Conservation (phyloP, 192 early-diverging fungal species). For the Spinellus fusiger region DNA sequence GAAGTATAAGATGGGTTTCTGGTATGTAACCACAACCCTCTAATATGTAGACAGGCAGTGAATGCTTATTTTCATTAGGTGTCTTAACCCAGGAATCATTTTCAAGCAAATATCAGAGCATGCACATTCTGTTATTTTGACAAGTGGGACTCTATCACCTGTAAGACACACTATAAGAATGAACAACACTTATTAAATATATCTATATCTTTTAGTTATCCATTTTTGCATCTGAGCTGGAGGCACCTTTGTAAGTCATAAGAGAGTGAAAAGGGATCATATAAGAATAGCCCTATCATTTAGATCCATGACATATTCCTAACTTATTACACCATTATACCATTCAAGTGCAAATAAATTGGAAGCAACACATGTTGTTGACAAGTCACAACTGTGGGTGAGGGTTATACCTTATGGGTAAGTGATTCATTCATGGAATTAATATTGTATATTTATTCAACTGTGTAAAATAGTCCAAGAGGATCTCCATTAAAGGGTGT, state of each 20-base stretch:
- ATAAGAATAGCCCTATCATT: slow-evolving; percentile 3
- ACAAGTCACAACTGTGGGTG: slow-evolving; percentile 49
- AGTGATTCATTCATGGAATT: background rate
- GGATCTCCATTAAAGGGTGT: slow-evolving; percentile 35
- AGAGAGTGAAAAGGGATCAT: background rate
- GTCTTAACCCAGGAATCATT: slow-evolving; percentile 38
- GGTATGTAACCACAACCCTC: slow-evolving; percentile 1
- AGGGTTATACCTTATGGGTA: slow-evolving; percentile 45
- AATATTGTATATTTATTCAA: background rate
- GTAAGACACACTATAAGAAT: slow-evolving; percentile 26
- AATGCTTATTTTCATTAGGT: slow-evolving; percentile 11
- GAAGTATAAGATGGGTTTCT: slow-evolving; percentile 14
- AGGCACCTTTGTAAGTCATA: slow-evolving; percentile 36
- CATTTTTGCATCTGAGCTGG: slow-evolving; percentile 53
- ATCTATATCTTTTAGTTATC: slow-evolving; percentile 27
- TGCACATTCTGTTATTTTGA: slow-evolving; percentile 51
- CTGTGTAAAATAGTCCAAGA: slow-evolving; percentile 23
- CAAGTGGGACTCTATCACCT: slow-evolving; percentile 65
- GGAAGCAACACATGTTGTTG: slow-evolving; percentile 67
- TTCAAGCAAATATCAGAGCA: slow-evolving; percentile 35
- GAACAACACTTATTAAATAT: background rate
- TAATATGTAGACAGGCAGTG: background rate
- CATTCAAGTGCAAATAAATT: slow-evolving; percentile 37
- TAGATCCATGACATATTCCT: too few species aligned
- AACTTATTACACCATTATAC: too few species aligned